Conservation (phyloP, 805 yeast genomes). For the Cyberlindnera bimundalis region DNA sequence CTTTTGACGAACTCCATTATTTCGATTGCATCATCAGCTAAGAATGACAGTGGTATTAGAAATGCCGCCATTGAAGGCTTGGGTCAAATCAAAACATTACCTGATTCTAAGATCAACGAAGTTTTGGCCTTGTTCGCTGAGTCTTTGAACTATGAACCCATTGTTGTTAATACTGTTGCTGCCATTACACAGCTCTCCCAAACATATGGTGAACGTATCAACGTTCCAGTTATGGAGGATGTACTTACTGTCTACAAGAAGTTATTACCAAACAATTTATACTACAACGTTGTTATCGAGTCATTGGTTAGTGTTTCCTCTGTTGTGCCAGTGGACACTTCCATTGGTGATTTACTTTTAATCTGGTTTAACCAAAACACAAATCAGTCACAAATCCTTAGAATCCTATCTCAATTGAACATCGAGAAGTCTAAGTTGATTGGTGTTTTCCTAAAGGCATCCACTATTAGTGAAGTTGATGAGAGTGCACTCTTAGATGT, state of each 20-base stretch:
- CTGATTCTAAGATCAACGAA: conserved; percentile 20
- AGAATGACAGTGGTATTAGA: conserved; percentile 36
- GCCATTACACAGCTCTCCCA: conserved; percentile 27
- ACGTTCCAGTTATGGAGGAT: conserved; percentile 9
- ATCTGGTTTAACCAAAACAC: conserved; percentile 16
- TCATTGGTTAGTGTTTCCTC: conserved; percentile 22
- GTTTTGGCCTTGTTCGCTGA: conserved; percentile 32
- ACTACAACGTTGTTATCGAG: conserved; percentile 20
- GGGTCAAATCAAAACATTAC: conserved; percentile 28
- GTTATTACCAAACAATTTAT: conserved; percentile 13
- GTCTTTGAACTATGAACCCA: conserved; percentile 34
- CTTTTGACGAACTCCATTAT: conserved; percentile 29
- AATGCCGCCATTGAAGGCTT: conserved; percentile 33
- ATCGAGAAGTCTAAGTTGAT: conserved; percentile 18
- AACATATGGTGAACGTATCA: conserved; percentile 14
- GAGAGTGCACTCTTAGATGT: conserved; percentile 26
- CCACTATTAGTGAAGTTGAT: conserved; percentile 25
- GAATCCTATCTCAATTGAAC: conserved; percentile 22
- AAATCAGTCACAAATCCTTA: conserved; percentile 24
- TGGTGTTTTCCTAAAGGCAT: conserved; percentile 22
- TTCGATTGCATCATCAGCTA: conserved; percentile 31
- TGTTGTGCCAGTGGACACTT: conserved; percentile 19
- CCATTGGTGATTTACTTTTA: conserved; percentile 21
- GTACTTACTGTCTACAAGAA: conserved; percentile 15
- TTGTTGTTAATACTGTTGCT: conserved; percentile 30